phyloP scores from a whole-genome alignment of 371 early-diverging fungal species.

The Mortierella sp. region DNA sequence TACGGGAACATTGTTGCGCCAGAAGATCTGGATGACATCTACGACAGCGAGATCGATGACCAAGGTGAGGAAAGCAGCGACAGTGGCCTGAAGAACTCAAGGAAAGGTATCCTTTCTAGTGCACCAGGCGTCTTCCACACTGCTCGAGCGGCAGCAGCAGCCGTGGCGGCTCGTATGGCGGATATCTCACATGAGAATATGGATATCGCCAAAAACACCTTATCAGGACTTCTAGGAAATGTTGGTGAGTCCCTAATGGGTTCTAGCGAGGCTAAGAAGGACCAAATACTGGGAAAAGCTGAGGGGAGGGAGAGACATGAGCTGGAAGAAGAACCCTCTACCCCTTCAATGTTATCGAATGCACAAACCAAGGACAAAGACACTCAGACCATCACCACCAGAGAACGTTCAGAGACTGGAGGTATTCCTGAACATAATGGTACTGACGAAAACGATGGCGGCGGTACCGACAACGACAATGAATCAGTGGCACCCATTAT shows the following conservation, averaged over 20 bases:
- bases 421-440: too few relatives aligned
- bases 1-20: not conserved
- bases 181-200: constrained; percentile 20
- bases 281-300: not conserved
- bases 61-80: not conserved
- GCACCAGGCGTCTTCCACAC: constrained; percentile 13
- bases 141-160: constrained; percentile 13
- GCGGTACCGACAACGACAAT: too few relatives aligned
- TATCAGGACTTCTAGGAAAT: constrained; percentile 5
- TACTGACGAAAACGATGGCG: too few relatives aligned
- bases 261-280: not conserved
- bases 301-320: not conserved
- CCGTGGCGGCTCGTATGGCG: constrained; percentile 9
- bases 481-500: too few relatives aligned
- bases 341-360: too few relatives aligned
- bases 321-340: not conserved
- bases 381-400: too few relatives aligned
- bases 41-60: not conserved
- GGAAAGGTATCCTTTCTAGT: not conserved
- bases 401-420: too few relatives aligned
- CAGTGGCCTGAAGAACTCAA: not conserved
- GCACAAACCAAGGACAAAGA: too few relatives aligned
- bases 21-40: constrained; percentile 5
- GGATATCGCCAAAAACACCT: constrained; percentile 1
- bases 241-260: constrained; percentile 7